Evolutionary conservation across 306 rosid species (phyloP).

Genomic region (Malus fusca): DNA sequence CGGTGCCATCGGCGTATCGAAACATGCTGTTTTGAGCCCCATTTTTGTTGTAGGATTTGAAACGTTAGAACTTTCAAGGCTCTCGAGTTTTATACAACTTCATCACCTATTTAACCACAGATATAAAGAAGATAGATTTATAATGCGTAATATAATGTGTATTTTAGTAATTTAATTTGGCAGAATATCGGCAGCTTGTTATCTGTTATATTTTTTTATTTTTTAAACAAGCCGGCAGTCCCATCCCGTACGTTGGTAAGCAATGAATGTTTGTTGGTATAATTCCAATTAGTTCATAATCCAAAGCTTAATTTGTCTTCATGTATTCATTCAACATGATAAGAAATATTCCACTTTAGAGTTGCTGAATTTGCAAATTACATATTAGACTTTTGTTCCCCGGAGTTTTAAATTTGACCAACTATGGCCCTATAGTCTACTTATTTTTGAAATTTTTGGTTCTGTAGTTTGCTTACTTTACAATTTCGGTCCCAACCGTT

Average conservation of each 20-base stretch:
- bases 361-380: not conserved
- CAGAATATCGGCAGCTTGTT: slow-evolving; percentile 19
- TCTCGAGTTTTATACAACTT: not conserved
- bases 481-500: too few relatives aligned
- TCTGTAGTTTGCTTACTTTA: not conserved
- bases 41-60: slow-evolving; percentile 21
- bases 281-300: slow-evolving; percentile 11
- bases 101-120: slow-evolving; percentile 10
- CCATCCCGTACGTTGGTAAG: slow-evolving; percentile 19
- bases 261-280: slow-evolving; percentile 15
- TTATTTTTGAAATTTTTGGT: not conserved
- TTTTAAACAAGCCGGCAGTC: slow-evolving; percentile 10
- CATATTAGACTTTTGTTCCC: not conserved
- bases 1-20: slow-evolving; percentile 62
- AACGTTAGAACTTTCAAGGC: not conserved
- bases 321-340: slow-evolving; percentile 15
- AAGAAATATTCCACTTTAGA: slow-evolving; percentile 18
- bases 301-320: slow-evolving; percentile 22
- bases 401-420: not conserved
- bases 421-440: not conserved
- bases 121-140: slow-evolving; percentile 1
- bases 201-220: not conserved
- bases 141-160: slow-evolving; percentile 3
- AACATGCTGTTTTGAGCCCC: slow-evolving; percentile 58
- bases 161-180: slow-evolving; percentile 14